A percentile compares a stretch with the other conserved stretches of the same genome.
Conservation (phyloP, 495 filamentous ascomycete species). For the Tuber umbilicatum region DNA sequence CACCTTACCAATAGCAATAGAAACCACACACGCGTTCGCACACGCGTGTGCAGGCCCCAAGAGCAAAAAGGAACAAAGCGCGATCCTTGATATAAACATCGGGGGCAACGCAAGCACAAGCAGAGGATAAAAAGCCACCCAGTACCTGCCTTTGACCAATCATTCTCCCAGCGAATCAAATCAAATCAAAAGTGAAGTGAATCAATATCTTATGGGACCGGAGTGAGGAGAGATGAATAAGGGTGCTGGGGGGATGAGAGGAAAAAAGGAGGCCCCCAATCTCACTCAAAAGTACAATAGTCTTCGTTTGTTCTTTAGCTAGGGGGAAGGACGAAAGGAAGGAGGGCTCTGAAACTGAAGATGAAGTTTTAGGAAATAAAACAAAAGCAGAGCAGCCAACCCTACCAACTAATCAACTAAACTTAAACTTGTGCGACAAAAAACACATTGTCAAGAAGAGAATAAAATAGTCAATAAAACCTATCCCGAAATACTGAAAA, state of each 20-base stretch:
- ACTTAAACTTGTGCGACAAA: background rate
- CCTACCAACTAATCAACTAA: slow-evolving; percentile 8
- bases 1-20: background rate
- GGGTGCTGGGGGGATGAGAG: slow-evolving; percentile 6
- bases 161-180: background rate
- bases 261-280: slow-evolving; percentile 13
- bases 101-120: background rate
- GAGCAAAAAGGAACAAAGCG: background rate
- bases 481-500: background rate
- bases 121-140: background rate
- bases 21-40: background rate
- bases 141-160: background rate
- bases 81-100: background rate
- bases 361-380: slow-evolving; percentile 12
- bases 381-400: slow-evolving; percentile 38
- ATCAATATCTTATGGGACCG: background rate
- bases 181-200: background rate
- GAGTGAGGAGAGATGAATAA: background rate
- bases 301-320: background rate
- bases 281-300: slow-evolving; percentile 27
- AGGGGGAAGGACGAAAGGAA: background rate
- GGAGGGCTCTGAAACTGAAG: slow-evolving; percentile 19
- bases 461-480: background rate
- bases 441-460: slow-evolving; percentile 1
- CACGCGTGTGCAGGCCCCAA: background rate